Base-by-base conservation (phyloP, 129 eudicot genomes). In the Flaveria linearis region DNA sequence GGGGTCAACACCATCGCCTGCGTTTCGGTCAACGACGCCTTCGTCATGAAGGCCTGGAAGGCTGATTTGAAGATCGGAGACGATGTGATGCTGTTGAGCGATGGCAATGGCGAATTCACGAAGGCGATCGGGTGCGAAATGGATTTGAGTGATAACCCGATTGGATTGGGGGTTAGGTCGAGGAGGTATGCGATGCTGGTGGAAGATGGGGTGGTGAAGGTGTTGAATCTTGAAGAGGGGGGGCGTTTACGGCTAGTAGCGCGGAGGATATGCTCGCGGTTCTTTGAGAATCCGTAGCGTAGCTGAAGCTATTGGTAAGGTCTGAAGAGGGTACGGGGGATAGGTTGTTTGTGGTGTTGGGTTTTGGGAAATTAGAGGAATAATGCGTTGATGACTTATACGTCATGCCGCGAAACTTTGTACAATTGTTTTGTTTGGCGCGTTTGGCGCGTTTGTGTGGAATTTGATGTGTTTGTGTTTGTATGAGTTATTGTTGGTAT, bases 11-110 rank as follows among this genome's bases (percentile, higher is more conserved):
- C 90, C 1, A 93, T 93, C 39, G 97, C 98, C 0, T 90, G 98
- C 13, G 73, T 93, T 45, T 85, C 96, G 1, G 93, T 93, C 9
- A 93, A 93, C 56, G 97, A 93, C 43, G 98, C 96, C 0, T 93
- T 88, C 18, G 98, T 93, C 1, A 80, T 90, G 93, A 90, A 88
- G 68, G 96, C 93, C 1, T 94, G 98, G 98, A 89, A 91, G 79
- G 66, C 80, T 16, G 85, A 87, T 16, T 33, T 83, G 87, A 78
- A 74, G 2, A 28, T 91, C 3, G 85, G 79, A 4, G 96, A 84
- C 25, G 93, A 88, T n/a, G 97, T 90, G 42, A 2, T 94, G 88
- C 4, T 94, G 77, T 52, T 94, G 86, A 91, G 97, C 56, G 98
- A 94, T 52, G 93, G 97, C 2, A 91, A 91, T 55, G 93, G 93